Evolutionary conservation across 1,284 basidiomycete species (phyloP), one percentile per base, ranked within the genome.

Genomic region (Neolentinus lepideus): DNA sequence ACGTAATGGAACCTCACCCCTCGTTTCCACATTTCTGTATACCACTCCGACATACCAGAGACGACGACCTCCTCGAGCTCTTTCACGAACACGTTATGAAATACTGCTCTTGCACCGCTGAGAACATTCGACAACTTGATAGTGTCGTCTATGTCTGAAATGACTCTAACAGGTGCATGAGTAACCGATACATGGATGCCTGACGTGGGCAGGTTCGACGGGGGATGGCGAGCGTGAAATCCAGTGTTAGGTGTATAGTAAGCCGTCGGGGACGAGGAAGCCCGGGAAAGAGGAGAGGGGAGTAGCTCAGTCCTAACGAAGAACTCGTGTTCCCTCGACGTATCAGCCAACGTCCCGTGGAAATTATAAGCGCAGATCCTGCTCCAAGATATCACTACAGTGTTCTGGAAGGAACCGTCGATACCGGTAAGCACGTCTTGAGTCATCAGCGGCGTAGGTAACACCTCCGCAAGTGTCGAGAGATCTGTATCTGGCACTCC

Each of bases 111-210:
- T 0, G 90, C 83, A 0, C 92, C 92, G 12, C 75, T 73, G 2
- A 86, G 64, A n/a, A 95, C 78, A 54, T 85, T 83, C 0, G 89
- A 85, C 51, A 81, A 69, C 67, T 96, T 98, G 59, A 97, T 80
- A 0, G 95, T 98, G 68, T 98, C 95, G 67, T 98, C 95, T 47
- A 98, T 88, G 65, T 98, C 95, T 0, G 92, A 95, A 31, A 98
- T 87, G 54, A 97, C 78, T 8, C 91, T 83, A 12, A 93, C 67
- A 0, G 78, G 76, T 1, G 77, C 76, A 62, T 82, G 70, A 0
- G 83, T 79, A 12, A 87, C 71, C 0, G 83, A 74, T 1, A 85
- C 69, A 0, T 70, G 66, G 1, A 73, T 61, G 1, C 70, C 65
- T 4, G 73, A 69, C 2, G 71, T 59, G 8, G 62, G 61, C 11